Percentiles rank a stretch among this genome's conserved stretches.
phyloP scores from a whole-genome alignment of 306 rosid genomes.

The Cucurbita argyrosperma region DNA sequence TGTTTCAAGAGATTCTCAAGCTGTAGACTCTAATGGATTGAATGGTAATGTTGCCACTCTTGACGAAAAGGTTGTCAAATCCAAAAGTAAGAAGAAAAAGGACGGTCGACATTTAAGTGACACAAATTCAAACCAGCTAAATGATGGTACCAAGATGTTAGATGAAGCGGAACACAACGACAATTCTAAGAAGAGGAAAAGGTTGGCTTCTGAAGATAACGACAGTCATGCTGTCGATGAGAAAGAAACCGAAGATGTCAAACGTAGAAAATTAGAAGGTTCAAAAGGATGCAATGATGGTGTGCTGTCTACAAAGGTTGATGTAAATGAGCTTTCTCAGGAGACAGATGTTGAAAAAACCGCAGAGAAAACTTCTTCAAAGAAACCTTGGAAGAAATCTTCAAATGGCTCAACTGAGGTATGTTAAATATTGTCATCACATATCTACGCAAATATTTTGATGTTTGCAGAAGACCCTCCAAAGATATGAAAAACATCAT shows the following conservation, averaged over 20 bases:
- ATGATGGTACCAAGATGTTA: conserved; percentile 14
- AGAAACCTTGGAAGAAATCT: conserved; percentile 34
- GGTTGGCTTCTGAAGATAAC: conserved; percentile 35
- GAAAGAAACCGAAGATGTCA: conserved; percentile 38
- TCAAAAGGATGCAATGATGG: conserved; percentile 18
- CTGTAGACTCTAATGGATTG: neutral
- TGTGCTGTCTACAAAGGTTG: conserved; percentile 10
- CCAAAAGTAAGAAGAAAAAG: conserved; percentile 27
- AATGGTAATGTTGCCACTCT: neutral
- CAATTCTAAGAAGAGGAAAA: conserved; percentile 58
- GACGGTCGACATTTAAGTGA: conserved; percentile 10
- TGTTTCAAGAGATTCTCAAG: neutral
- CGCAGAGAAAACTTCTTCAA: conserved; percentile 27
- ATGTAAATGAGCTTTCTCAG: conserved; percentile 8
- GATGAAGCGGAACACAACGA: conserved; percentile 28
- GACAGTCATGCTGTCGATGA: conserved; percentile 20
- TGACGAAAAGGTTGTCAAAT: conserved; percentile 13
- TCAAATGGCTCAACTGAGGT: conserved; percentile 60
- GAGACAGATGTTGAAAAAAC: conserved; percentile 18
- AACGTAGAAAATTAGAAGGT: conserved; percentile 36
- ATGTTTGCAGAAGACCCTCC: neutral
- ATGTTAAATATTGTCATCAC: neutral
- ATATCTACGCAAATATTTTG: neutral
- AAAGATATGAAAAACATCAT: neutral
- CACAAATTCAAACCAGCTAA: conserved; percentile 6